These are phyloP conservation scores for Penicillium sp. DNA, from an alignment of 2,329 filamentous ascomycete species.

Conservation along the genomic window DNA sequence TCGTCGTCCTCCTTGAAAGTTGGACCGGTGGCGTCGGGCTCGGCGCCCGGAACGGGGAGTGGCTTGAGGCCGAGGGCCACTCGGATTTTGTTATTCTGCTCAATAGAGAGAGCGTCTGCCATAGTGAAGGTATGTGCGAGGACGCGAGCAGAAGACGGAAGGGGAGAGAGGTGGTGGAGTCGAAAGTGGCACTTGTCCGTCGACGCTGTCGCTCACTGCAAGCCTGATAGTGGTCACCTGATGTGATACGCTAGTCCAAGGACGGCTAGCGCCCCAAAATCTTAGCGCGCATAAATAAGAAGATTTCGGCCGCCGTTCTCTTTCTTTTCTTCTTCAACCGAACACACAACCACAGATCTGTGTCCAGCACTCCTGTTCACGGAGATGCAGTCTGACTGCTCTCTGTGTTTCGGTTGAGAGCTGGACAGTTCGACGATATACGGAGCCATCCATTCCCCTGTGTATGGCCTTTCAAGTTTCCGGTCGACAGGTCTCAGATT, in stretches of 20 bases:
- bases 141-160: background rate
- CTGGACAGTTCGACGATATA: slow-evolving; percentile 82
- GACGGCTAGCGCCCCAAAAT: slow-evolving; percentile 30
- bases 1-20: slow-evolving; percentile 58
- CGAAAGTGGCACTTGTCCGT: background rate
- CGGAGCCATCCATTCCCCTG: slow-evolving; percentile 68
- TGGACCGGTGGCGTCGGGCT: slow-evolving; percentile 46
- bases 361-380: slow-evolving; percentile 73
- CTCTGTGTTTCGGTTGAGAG: slow-evolving; percentile 68
- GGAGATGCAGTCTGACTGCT: slow-evolving; percentile 35
- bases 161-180: background rate
- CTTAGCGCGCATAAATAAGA: slow-evolving; percentile 22
- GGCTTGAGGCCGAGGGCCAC: slow-evolving; percentile 86
- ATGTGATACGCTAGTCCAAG: slow-evolving; percentile 4
- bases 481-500: slow-evolving; percentile 94
- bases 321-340: slow-evolving; percentile 39
- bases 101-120: slow-evolving; percentile 67
- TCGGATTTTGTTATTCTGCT: slow-evolving; percentile 91
- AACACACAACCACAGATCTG: slow-evolving; percentile 66
- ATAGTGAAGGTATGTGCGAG: slow-evolving; percentile 31
- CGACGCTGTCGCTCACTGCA: background rate
- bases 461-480: slow-evolving; percentile 72
- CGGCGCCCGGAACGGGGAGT: slow-evolving; percentile 71
- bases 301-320: slow-evolving; percentile 37
- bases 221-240: slow-evolving; percentile 12